Conservation (phyloP, 495 filamentous ascomycete genomes). For the Neurospora sublineolata region DNA sequence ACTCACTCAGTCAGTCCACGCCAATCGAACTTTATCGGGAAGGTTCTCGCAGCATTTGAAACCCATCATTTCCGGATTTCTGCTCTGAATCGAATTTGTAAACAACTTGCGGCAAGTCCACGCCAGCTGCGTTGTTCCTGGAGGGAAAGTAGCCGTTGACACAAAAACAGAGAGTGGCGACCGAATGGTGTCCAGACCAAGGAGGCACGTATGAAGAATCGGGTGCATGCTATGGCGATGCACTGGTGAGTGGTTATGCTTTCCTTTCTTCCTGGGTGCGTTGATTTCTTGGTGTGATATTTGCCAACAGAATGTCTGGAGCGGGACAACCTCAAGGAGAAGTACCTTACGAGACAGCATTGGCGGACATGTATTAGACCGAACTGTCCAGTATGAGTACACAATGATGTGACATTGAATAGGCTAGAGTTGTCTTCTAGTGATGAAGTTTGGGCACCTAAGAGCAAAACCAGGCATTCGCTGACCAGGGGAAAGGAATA, state of each 20-base stretch:
- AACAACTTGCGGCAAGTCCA: background rate
- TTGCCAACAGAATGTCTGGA: background rate
- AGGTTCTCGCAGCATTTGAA: background rate
- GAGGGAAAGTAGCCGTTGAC: background rate
- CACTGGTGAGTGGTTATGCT: background rate
- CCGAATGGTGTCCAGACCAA: background rate
- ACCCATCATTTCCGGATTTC: background rate
- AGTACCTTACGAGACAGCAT: background rate
- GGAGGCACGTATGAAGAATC: background rate
- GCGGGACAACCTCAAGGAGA: background rate
- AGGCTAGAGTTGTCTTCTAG: background rate
- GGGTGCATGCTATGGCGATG: background rate
- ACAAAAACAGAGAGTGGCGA: background rate
- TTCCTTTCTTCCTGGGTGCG: background rate
- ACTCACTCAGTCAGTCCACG: background rate
- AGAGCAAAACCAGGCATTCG: background rate
- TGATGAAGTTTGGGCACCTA: background rate
- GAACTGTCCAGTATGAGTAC: background rate
- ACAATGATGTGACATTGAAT: background rate
- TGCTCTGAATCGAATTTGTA: background rate
- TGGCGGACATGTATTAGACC: background rate
- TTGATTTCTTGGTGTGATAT: background rate
- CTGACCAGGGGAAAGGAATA: background rate
- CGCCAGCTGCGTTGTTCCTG: background rate
- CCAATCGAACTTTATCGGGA: background rate